Conservation (phyloP, 495 filamentous ascomycete species). For the Pseudomonodictys pantanalensis region DNA sequence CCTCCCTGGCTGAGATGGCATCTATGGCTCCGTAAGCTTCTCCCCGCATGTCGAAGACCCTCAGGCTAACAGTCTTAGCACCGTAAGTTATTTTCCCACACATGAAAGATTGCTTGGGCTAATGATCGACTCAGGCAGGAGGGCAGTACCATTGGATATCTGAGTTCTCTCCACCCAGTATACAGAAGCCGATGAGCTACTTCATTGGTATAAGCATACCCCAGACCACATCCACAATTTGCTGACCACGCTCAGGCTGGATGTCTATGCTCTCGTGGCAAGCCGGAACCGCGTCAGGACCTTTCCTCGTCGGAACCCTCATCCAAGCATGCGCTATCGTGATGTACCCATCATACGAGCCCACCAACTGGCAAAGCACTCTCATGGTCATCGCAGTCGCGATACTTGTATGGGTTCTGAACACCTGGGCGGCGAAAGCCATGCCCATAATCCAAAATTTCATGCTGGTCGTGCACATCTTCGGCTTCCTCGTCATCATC, state of each 20-base stretch:
- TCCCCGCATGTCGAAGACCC: not conserved
- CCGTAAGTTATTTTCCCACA: not conserved
- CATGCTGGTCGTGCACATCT: slow-evolving; percentile 59
- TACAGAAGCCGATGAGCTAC: slow-evolving; percentile 40
- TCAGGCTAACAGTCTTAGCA: not conserved
- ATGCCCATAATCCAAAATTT: slow-evolving; percentile 58
- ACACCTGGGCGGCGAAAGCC: slow-evolving; percentile 51
- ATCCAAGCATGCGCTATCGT: slow-evolving; percentile 60
- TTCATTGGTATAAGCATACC: slow-evolving; percentile 13
- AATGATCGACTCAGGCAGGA: too few relatives aligned
- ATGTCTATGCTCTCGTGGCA: slow-evolving; percentile 61
- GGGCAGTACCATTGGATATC: slow-evolving; percentile 43
- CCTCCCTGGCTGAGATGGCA: slow-evolving; percentile 35
- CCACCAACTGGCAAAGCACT: slow-evolving; percentile 59
- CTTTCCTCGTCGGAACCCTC: slow-evolving; percentile 55
- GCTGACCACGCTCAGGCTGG: slow-evolving; percentile 45
- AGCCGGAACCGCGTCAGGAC: slow-evolving; percentile 51
- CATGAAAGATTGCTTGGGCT: slow-evolving; percentile 14
- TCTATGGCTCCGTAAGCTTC: slow-evolving; percentile 31
- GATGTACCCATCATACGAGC: slow-evolving; percentile 47
- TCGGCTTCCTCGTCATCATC: slow-evolving; percentile 61
- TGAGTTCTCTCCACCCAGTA: slow-evolving; percentile 36
- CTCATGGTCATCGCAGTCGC: slow-evolving; percentile 50
- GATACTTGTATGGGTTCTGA: slow-evolving; percentile 42
- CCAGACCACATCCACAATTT: not conserved